Evolutionary conservation across 2,329 filamentous ascomycete species (phyloP).

Genomic region (Colletotrichum brevisporum): DNA sequence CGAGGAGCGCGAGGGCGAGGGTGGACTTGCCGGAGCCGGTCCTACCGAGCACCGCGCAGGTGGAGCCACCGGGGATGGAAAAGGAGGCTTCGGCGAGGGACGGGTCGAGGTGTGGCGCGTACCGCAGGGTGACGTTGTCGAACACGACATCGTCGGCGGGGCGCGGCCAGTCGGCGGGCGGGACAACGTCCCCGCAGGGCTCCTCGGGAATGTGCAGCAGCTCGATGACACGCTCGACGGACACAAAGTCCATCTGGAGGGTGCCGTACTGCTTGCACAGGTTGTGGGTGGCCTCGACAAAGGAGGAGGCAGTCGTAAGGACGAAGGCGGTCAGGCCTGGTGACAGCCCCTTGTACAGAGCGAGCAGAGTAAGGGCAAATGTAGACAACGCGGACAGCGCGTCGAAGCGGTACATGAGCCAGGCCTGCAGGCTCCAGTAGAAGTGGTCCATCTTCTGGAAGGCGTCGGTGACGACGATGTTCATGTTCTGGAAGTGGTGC

Average conservation of each 20-base stretch:
- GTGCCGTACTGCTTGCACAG: slow-evolving; percentile 87
- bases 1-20: slow-evolving; percentile 71
- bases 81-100: slow-evolving; percentile 79
- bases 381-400: slow-evolving; percentile 79
- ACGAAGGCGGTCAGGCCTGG: slow-evolving; percentile 89
- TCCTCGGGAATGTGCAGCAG: slow-evolving; percentile 85
- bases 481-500: slow-evolving; percentile 82
- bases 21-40: slow-evolving; percentile 93
- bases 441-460: slow-evolving; percentile 98
- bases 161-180: slow-evolving; percentile 83
- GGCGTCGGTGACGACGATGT: slow-evolving; percentile 85
- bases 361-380: slow-evolving; percentile 80
- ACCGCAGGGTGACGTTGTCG: slow-evolving; percentile 82
- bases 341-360: slow-evolving; percentile 80
- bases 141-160: slow-evolving; percentile 82
- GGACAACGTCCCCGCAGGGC: slow-evolving; percentile 73
- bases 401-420: slow-evolving; percentile 87
- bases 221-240: slow-evolving; percentile 88
- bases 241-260: slow-evolving; percentile 93
- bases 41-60: slow-evolving; percentile 80
- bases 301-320: slow-evolving; percentile 78
- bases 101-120: slow-evolving; percentile 82
- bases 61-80: slow-evolving; percentile 76
- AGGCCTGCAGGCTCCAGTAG: slow-evolving; percentile 90
- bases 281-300: slow-evolving; percentile 78